Base-by-base conservation (phyloP, 2,329 filamentous ascomycete genomes). In the Coleophoma crateriformis region DNA sequence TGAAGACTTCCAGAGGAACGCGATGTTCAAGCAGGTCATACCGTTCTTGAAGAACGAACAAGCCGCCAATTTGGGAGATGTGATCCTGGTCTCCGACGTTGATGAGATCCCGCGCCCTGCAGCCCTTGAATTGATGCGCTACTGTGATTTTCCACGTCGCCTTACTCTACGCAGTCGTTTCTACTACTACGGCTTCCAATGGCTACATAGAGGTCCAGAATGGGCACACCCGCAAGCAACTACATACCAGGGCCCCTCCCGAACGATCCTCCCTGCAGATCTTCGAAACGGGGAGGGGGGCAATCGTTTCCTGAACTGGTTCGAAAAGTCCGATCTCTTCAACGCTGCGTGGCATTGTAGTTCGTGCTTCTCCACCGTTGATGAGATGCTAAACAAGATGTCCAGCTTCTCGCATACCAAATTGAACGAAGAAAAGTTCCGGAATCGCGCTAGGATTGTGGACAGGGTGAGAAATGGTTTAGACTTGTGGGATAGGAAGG, bases 21-120 rank as follows among this genome's bases (percentile, higher is more conserved):
- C 81, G 27, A 74, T 83, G 70, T 75, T 80, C 50, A 63, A 72
- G 12, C 77, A 81, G 59, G 78, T 70, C 11, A 66, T 76, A 37
- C 69, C 69, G 3, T 58, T 57, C 8, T 58, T 76, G 5, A 44
- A 63, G 3, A 67, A 63, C 22, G 59, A 60, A 5, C 53, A 64
- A 46, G 58, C 61, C 47, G 52, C 62, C 11, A 54, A 63, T 34
- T 37, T 41, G n/a, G 67, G 67, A 37, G 73, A 76, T 53, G 68
- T 73, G 6, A 59, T 76, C 12, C 51, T 76, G 34, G 65, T 75
- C 8, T 67, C 68, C 33, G 73, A 76, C 54, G 66, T 74, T 20
- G 72, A 76, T 59, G 73, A 76, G 61, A 66, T 76, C 27, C 60
- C 66, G 12, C 63, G 67, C 7, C 70, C 71, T 2, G 61, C 59